Evolutionary conservation across 2,329 filamentous ascomycete genomes (phyloP), one percentile per base, ranked within the genome.

Genomic region (Microdochium trichocladiopsis): DNA sequence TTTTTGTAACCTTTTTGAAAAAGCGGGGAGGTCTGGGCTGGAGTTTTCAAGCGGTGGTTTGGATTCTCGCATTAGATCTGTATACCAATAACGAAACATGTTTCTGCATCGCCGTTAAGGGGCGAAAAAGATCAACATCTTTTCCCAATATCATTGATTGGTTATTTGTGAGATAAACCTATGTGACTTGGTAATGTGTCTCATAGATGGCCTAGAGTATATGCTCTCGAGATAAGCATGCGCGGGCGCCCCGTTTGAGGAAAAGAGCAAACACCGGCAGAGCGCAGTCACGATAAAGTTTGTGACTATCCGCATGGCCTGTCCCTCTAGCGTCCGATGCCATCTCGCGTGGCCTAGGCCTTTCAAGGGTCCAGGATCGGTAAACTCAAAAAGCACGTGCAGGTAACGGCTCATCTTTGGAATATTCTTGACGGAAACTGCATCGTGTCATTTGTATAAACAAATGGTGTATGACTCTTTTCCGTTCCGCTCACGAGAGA

Each of bases 11-110:
- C 18, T 8, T 41, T 45, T 22, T 18, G 21, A 12, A 45, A 45
- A 8, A 23, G 10, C 5, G 41, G 41, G 41, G 41, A 45, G 41
- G 41, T 45, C 16, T 45, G 41, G 41, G 18, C 41, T 45, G 41
- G 41, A 45, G 41, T 45, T 45, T 45, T 22, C 41, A 45, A 45
- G 41, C 41, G 41, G 18, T 45, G 41, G 41, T 45, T 45, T 45
- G 41, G 41, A 45, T 45, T 45, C 41, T 45, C 41, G 41, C 41
- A 45, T 45, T 45, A 45, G 41, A 45, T 18, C 18, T 45, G 41
- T 45, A 22, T 45, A 45, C 41, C 41, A 37, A 45, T 45, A 45
- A 45, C 41, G 18, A 45, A 45, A 45, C 21, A 45, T 45, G 41
- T 45, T 45, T 45, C 41, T 45, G 12, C 41, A 18, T 45, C 41